A percentile compares a stretch with the other conserved stretches of the same genome.
Conservation (phyloP, 1,139 yeast genomes). For the Candida buenavistaensis region DNA sequence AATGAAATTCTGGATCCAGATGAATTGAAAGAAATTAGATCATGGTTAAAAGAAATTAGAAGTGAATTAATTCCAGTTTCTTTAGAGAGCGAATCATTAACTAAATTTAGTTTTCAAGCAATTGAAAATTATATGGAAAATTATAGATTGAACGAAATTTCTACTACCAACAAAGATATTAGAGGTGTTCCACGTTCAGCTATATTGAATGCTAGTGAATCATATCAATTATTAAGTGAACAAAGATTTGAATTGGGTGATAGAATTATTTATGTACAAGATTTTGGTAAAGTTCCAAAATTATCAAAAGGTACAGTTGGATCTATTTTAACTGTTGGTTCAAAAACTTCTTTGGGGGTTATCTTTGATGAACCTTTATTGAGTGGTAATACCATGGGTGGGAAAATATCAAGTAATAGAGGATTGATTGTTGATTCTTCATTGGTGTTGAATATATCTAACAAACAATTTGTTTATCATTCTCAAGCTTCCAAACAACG, state of each 20-base stretch:
- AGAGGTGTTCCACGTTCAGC: slow-evolving; percentile 88
- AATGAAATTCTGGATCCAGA: slow-evolving; percentile 24
- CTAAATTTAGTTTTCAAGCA: slow-evolving; percentile 61
- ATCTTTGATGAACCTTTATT: slow-evolving; percentile 81
- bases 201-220: slow-evolving; percentile 71
- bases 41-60: slow-evolving; percentile 62
- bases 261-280: slow-evolving; percentile 81
- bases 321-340: slow-evolving; percentile 67
- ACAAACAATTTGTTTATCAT: slow-evolving; percentile 74
- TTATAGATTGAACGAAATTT: slow-evolving; percentile 42
- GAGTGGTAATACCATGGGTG: slow-evolving; percentile 81
- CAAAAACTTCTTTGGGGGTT: slow-evolving; percentile 62
- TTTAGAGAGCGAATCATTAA: slow-evolving; percentile 76
- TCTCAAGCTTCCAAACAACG: slow-evolving; percentile 60
- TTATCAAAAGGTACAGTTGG: slow-evolving; percentile 91
- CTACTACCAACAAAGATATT: slow-evolving; percentile 54
- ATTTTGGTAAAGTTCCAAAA: slow-evolving; percentile 86
- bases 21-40: slow-evolving; percentile 43
- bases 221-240: slow-evolving; percentile 68
- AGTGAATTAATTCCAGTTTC: slow-evolving; percentile 62
- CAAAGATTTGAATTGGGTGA: slow-evolving; percentile 88
- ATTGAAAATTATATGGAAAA: slow-evolving; percentile 66
- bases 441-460: slow-evolving; percentile 72
- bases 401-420: slow-evolving; percentile 72
- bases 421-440: slow-evolving; percentile 85